Base-by-base conservation (phyloP, 306 rosid genomes). In the Malus fusca region DNA sequence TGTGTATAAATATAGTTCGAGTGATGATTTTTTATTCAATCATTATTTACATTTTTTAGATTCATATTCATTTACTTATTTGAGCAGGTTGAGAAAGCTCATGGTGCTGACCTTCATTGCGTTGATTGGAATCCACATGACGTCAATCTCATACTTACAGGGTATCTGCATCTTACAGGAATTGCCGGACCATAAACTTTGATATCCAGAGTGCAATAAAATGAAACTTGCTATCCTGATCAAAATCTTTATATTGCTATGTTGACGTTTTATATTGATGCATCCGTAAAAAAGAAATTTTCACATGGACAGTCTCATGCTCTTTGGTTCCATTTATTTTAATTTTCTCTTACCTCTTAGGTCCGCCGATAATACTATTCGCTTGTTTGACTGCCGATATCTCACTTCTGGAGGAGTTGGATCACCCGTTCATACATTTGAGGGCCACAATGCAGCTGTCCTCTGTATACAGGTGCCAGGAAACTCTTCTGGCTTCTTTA, bases 61-160 rank as follows among this genome's bases (percentile, higher is more conserved):
- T 69, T 30, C 18, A 30, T 10, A 15, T 58, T 85, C 26, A 59
- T 37, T 59, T 4, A 72, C 28, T 9, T 77, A 81, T 76, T 52
- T 77, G 81, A 46, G 76, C 89, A 96, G 99, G 98, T 96, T 69
- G 96, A 92, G 81, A 96, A 90, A 75, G 99, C 97, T 75, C 97
- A 92, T 51, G 75, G 88, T 87, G 88, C 97, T 77, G 97, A 92
- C 84, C 93, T 92, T 83, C 97, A 92, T 69, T 92, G 97, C 69
- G 96, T 92, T 68, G 97, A 92, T 84, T 92, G 97, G 96, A 92
- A 90, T 77, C 97, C 91, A 28, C 92, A 88, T 84, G 96, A 90
- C 80, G 88, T 85, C 76, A 95, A 95, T 87, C 87, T 90, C 81
- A 87, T 92, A 80, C 89, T 92, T 22, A 90, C 98, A 58, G 97